Conservation (phyloP, 2,329 filamentous ascomycete genomes). For the Plenodomus lindquistii region DNA sequence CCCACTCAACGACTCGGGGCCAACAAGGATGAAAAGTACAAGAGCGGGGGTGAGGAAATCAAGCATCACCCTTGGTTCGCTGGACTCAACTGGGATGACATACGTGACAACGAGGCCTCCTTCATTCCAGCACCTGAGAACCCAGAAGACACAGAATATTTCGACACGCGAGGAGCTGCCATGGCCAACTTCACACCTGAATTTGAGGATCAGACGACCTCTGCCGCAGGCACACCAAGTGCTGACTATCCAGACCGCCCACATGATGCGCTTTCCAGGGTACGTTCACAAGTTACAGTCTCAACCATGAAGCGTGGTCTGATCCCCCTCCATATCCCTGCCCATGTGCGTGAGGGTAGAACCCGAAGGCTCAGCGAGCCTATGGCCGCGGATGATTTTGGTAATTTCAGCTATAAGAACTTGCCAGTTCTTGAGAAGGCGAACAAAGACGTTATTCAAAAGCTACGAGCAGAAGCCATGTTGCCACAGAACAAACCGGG, state of each 20-base stretch:
- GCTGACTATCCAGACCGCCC: conserved; percentile 86
- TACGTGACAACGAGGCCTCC: conserved; percentile 93
- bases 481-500: conserved; percentile 63
- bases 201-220: conserved; percentile 84
- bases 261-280: conserved; percentile 89
- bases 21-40: conserved; percentile 80
- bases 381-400: conserved; percentile 87
- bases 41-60: conserved; percentile 88
- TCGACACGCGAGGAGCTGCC: conserved; percentile 88
- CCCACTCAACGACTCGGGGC: conserved; percentile 81
- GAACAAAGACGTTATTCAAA: conserved; percentile 98
- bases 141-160: conserved; percentile 97
- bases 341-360: conserved; percentile 90
- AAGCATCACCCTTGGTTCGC: conserved; percentile 86
- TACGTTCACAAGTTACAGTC: conserved; percentile 78
- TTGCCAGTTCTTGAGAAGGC: conserved; percentile 94
- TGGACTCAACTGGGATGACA: conserved; percentile 83
- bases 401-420: conserved; percentile 96
- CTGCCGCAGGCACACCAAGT: conserved; percentile 69
- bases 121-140: conserved; percentile 93
- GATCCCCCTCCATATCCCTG: conserved; percentile 95
- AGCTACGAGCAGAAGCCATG: conserved; percentile 87
- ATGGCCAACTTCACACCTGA: conserved; percentile 92
- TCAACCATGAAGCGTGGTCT: conserved; percentile 86
- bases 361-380: conserved; percentile 89